Percentiles rank a stretch among this genome's conserved stretches.
Conservation (phyloP, 1,284 basidiomycete genomes). For the Pterulicium gracile region DNA sequence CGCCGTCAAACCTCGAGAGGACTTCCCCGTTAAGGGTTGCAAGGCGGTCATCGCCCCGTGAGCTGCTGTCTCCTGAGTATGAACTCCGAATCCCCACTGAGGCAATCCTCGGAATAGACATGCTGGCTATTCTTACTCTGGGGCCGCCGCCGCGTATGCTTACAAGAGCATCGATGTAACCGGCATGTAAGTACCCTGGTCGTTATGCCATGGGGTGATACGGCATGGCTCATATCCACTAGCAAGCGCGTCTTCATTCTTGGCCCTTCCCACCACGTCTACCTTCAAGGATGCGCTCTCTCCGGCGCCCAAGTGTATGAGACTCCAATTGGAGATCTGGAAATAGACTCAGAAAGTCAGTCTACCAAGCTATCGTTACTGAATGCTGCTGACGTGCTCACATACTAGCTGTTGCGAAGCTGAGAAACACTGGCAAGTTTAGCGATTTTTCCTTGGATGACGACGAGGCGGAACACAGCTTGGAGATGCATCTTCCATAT, state of each 20-base stretch:
- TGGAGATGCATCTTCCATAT: conserved; percentile 97
- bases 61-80: conserved; percentile 18
- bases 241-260: conserved; percentile 91
- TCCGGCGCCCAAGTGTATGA: conserved; percentile 67
- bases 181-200: conserved; percentile 51
- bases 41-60: conserved; percentile 97
- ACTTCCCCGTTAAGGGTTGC: conserved; percentile 63
- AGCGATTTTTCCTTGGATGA: conserved; percentile 51
- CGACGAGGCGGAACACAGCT: conserved; percentile 94
- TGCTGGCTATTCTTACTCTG: conserved; percentile 94
- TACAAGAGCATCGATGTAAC: conserved; percentile 81
- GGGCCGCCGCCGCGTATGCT: conserved; percentile 90
- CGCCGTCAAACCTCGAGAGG: conserved; percentile 40
- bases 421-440: conserved; percentile 66
- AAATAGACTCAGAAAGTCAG: conserved; percentile 72
- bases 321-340: conserved; percentile 81
- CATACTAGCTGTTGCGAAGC: conserved; percentile 52
- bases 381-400: not conserved
- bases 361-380: conserved; percentile 1
- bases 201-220: no score
- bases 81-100: conserved; percentile 7
- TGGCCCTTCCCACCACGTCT: conserved; percentile 92
- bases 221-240: no score
- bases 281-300: conserved; percentile 81
- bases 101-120: conserved; percentile 44